Conservation (phyloP, 768 basidiomycete species). For the Auricularia heimuer region DNA sequence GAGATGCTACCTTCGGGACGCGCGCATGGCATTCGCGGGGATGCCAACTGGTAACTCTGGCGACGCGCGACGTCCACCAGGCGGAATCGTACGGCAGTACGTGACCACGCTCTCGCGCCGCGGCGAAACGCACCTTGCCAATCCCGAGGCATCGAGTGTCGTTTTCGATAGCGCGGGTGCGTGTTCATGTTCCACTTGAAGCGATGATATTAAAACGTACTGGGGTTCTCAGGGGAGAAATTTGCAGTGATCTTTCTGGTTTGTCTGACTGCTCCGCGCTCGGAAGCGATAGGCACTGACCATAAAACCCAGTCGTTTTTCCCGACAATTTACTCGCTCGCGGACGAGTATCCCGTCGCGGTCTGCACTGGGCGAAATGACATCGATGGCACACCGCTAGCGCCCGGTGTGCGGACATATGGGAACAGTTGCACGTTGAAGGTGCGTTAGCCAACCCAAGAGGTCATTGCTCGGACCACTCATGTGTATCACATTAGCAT, state of each 20-base stretch:
- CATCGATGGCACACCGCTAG: conserved; percentile 44
- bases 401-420: conserved; percentile 43
- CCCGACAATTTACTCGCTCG: conserved; percentile 60
- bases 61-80: not conserved
- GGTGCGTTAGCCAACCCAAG: conserved; percentile 25
- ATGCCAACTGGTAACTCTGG: not conserved
- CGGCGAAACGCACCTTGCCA: conserved; percentile 30
- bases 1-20: conserved; percentile 55
- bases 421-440: conserved; percentile 73
- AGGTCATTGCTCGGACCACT: too few species aligned
- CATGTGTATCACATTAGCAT: conserved; percentile 34
- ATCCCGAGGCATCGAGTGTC: conserved; percentile 61
- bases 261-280: conserved; percentile 14
- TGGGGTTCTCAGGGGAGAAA: conserved; percentile 38
- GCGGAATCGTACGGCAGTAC: conserved; percentile 24
- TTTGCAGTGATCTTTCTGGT: conserved; percentile 63
- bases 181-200: conserved; percentile 10
- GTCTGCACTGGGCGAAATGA: conserved; percentile 49
- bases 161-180: conserved; percentile 59
- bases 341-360: conserved; percentile 62
- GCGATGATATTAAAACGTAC: not conserved
- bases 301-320: conserved; percentile 41
- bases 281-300: conserved; percentile 2
- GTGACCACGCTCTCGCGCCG: conserved; percentile 37
- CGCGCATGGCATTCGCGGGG: conserved; percentile 52